Evolutionary conservation across 345 rosid genomes (phyloP).

Genomic region (Murraya koenigii): DNA sequence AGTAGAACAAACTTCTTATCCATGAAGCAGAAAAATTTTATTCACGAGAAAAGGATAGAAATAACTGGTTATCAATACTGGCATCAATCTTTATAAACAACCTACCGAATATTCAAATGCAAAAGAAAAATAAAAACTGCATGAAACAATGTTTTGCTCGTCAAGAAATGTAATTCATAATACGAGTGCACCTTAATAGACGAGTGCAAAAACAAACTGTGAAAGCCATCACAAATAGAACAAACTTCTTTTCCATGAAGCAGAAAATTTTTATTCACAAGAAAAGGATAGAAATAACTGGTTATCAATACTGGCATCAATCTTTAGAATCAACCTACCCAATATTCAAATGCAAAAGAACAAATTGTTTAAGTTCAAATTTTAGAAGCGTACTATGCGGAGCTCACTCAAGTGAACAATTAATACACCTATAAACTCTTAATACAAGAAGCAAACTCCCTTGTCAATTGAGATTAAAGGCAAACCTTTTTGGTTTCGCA

Average conservation of each 20-base stretch:
- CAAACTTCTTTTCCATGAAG: background rate
- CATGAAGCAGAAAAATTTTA: background rate
- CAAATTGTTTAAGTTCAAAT: background rate
- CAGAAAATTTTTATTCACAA: background rate
- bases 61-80: background rate
- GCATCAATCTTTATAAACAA: background rate
- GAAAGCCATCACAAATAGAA: background rate
- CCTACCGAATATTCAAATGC: background rate
- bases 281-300: background rate
- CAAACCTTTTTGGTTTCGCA: slow-evolving; percentile 42
- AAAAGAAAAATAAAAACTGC: too few relatives aligned
- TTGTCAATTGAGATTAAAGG: background rate
- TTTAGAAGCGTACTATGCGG: background rate
- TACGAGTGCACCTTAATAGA: background rate
- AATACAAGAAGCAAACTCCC: background rate
- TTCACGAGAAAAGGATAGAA: background rate
- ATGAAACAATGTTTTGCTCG: background rate
- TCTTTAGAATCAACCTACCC: background rate
- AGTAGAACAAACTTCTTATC: background rate
- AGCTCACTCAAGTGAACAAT: background rate
- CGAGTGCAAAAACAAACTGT: background rate
- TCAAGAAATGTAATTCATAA: background rate
- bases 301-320: background rate
- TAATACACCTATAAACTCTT: background rate
- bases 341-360: background rate